phyloP scores from a whole-genome alignment of 768 basidiomycete genomes.

The Dentipellis sp. region DNA sequence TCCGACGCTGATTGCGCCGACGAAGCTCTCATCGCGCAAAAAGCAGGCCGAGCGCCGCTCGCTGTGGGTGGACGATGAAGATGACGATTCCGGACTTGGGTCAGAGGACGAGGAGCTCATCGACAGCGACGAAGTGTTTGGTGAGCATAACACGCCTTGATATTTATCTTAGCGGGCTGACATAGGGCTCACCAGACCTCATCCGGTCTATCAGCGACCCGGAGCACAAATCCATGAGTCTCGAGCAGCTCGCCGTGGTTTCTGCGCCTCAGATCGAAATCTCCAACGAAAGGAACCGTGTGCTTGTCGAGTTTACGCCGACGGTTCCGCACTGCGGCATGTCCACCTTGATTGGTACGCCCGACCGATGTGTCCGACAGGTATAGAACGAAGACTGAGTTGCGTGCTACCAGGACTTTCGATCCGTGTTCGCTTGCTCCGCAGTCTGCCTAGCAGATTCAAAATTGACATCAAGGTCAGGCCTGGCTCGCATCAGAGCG shows the following conservation, averaged over 20 bases:
- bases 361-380: slow-evolving; percentile 5
- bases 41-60: slow-evolving; percentile 32
- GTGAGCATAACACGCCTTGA: slow-evolving; percentile 31
- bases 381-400: neutral
- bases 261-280: slow-evolving; percentile 77
- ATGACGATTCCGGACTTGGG: slow-evolving; percentile 17
- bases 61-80: slow-evolving; percentile 41
- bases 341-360: slow-evolving; percentile 89
- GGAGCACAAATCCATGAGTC: slow-evolving; percentile 82
- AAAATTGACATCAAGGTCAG: slow-evolving; percentile 92
- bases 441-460: slow-evolving; percentile 86
- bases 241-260: slow-evolving; percentile 94
- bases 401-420: slow-evolving; percentile 57
- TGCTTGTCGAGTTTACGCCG: slow-evolving; percentile 91
- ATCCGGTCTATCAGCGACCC: slow-evolving; percentile 91
- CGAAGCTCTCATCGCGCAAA: slow-evolving; percentile 37
- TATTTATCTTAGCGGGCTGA: neutral
- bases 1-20: slow-evolving; percentile 64
- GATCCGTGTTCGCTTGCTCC: slow-evolving; percentile 84
- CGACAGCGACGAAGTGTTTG: slow-evolving; percentile 89
- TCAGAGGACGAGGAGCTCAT: slow-evolving; percentile 51
- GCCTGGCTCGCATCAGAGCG: slow-evolving; percentile 94
- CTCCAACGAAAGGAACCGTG: slow-evolving; percentile 40
- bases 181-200: slow-evolving; percentile 50
- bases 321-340: slow-evolving; percentile 97